phyloP scores from a whole-genome alignment of 306 rosid species.

The Cotoneaster glaucophyllus region DNA sequence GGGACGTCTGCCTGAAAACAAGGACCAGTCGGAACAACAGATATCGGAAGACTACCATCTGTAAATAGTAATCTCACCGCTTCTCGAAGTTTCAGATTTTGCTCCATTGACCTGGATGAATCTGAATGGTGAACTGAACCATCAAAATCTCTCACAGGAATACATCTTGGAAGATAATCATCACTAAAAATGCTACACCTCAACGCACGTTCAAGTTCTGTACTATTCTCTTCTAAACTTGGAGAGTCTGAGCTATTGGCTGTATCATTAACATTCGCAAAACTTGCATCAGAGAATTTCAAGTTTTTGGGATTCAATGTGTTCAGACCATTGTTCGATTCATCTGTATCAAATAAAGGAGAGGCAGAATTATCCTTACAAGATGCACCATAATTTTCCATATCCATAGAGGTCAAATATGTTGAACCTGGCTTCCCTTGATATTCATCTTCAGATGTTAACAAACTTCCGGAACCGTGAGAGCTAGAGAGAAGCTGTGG shows the following conservation, averaged over 20 bases:
- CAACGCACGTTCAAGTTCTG: neutral
- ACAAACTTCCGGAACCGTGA: conserved; percentile 1
- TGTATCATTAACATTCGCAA: neutral
- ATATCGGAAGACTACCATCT: neutral
- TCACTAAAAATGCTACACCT: neutral
- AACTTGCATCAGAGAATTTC: neutral
- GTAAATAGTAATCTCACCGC: neutral
- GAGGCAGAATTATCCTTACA: neutral
- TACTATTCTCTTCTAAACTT: neutral
- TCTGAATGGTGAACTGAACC: neutral
- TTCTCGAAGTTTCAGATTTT: neutral
- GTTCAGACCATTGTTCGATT: conserved; percentile 4
- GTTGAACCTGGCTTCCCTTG: neutral
- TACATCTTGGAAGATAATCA: conserved; percentile 6
- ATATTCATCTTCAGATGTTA: conserved; percentile 2
- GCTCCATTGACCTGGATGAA: neutral
- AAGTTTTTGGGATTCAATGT: neutral
- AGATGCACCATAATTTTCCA: neutral
- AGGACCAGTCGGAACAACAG: conserved; percentile 38
- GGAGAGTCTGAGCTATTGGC: neutral
- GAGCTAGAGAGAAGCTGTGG: neutral
- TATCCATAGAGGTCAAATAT: neutral
- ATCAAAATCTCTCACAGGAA: neutral
- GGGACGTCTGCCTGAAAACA: conserved; percentile 43
- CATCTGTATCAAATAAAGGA: neutral